Conservation (phyloP, 1,284 basidiomycete genomes). For the Malassezia nana region DNA sequence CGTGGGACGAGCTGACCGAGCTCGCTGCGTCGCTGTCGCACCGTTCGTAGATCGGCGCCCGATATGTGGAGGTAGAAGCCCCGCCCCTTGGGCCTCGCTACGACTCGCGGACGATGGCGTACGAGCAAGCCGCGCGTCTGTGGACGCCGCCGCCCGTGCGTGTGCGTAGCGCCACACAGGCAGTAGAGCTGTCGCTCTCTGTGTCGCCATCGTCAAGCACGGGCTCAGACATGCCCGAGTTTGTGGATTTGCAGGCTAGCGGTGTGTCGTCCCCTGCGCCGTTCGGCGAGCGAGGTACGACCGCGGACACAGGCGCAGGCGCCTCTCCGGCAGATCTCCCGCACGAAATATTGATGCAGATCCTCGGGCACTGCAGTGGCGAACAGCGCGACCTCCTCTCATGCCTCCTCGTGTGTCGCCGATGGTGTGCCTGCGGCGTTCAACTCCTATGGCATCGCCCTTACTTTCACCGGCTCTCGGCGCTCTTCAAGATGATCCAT, state of each 20-base stretch:
- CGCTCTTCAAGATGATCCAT: slow-evolving; percentile 57
- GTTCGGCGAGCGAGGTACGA: neutral
- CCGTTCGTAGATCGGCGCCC: neutral
- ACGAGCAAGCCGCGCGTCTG: neutral
- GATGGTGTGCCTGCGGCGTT: slow-evolving; percentile 91
- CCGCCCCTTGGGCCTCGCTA: neutral
- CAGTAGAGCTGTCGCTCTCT: neutral
- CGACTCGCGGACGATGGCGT: neutral
- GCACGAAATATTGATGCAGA: slow-evolving; percentile 83
- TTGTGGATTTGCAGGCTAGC: neutral
- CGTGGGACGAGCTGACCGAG: slow-evolving; percentile 63
- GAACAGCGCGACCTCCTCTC: slow-evolving; percentile 59
- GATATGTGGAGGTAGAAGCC: neutral
- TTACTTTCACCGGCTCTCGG: slow-evolving; percentile 60
- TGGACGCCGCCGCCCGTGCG: slow-evolving; percentile 1
- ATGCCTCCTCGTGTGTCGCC: slow-evolving; percentile 63
- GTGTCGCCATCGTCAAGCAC: slow-evolving; percentile 3
- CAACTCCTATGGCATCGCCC: slow-evolving; percentile 94
- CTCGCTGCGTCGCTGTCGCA: slow-evolving; percentile 29
- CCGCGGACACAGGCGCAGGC: neutral
- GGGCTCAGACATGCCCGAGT: neutral
- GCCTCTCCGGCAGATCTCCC: slow-evolving; percentile 54
- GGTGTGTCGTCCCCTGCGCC: neutral
- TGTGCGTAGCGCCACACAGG: neutral
- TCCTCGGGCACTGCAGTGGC: slow-evolving; percentile 71